These are phyloP conservation scores for Leptographium radiaticola DNA, from an alignment of 2,329 filamentous ascomycete genomes.

Conservation along the genomic window DNA sequence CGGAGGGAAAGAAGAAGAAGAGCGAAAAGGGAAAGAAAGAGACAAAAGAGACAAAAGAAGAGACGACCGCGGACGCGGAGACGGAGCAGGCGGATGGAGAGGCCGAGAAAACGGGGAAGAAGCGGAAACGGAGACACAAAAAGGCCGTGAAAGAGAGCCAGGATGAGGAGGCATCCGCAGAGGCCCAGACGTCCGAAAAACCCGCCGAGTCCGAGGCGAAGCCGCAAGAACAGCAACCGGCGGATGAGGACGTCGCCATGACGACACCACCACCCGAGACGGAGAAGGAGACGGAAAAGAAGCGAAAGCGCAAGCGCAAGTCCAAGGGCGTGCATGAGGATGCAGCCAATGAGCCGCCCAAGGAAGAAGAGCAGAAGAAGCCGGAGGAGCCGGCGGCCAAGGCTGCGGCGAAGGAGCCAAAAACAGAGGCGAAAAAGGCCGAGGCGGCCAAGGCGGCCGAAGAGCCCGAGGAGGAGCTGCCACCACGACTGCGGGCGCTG, in stretches of 20 bases:
- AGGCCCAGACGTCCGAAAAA: background rate
- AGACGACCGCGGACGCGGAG: background rate
- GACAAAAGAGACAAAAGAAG: background rate
- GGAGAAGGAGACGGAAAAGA: constrained; percentile 6
- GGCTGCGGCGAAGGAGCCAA: background rate
- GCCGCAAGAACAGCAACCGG: background rate
- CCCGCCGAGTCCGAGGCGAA: background rate
- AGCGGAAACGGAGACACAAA: background rate
- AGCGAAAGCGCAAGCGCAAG: constrained; percentile 9
- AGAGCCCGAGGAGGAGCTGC: constrained; percentile 14
- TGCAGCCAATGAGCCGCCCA: background rate
- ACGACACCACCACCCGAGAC: constrained; percentile 1
- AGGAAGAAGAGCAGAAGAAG: background rate
- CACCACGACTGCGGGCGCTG: constrained; percentile 32
- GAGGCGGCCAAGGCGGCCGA: background rate
- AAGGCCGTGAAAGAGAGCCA: background rate
- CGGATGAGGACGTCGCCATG: background rate
- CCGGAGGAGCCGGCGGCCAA: background rate
- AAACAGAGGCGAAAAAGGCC: background rate
- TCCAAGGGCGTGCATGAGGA: constrained; percentile 2
- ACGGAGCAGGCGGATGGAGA: background rate
- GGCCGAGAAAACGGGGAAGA: background rate
- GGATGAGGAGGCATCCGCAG: background rate
- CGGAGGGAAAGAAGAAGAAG: constrained; percentile 2
- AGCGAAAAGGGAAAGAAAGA: background rate